These are phyloP conservation scores for Fusarium sp. DNA, from an alignment of 2,329 filamentous ascomycete species.

Conservation along the genomic window DNA sequence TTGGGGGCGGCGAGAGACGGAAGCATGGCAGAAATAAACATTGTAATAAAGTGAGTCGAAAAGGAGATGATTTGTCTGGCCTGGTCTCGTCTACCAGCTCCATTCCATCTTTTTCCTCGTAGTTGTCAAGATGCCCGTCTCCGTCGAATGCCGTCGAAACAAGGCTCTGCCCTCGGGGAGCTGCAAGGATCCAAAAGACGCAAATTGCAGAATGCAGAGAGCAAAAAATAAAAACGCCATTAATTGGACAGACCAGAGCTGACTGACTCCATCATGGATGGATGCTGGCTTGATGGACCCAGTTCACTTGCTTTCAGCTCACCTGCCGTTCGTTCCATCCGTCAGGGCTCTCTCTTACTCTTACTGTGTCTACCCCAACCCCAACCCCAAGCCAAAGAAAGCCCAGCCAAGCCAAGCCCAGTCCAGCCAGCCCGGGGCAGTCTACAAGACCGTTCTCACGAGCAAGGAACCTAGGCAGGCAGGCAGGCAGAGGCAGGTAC, in stretches of 20 bases:
- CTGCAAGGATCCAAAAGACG: slow-evolving; percentile 7
- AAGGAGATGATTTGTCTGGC: neutral
- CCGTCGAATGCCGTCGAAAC: slow-evolving; percentile 25
- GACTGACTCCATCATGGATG: neutral
- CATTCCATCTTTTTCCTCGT: neutral
- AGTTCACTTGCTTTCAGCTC: slow-evolving; percentile 5
- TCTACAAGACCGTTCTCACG: neutral
- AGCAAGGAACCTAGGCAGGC: neutral
- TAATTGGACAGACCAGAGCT: neutral
- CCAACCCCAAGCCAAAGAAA: neutral
- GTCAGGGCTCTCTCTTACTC: neutral
- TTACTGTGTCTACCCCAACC: neutral
- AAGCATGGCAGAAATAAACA: neutral
- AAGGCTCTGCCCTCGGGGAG: slow-evolving; percentile 10
- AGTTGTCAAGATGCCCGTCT: neutral
- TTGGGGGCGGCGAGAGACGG: neutral
- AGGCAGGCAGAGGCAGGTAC: no score
- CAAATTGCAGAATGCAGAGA: slow-evolving; percentile 4
- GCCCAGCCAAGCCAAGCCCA: slow-evolving; percentile 4
- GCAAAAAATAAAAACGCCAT: slow-evolving; percentile 4
- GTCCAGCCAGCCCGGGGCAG: neutral
- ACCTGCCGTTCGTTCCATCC: neutral
- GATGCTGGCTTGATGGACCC: slow-evolving; percentile 9
- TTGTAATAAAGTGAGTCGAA: neutral
- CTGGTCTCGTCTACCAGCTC: neutral